phyloP scores from a whole-genome alignment of 306 rosid species.

The Pterocarpus santalinus region DNA sequence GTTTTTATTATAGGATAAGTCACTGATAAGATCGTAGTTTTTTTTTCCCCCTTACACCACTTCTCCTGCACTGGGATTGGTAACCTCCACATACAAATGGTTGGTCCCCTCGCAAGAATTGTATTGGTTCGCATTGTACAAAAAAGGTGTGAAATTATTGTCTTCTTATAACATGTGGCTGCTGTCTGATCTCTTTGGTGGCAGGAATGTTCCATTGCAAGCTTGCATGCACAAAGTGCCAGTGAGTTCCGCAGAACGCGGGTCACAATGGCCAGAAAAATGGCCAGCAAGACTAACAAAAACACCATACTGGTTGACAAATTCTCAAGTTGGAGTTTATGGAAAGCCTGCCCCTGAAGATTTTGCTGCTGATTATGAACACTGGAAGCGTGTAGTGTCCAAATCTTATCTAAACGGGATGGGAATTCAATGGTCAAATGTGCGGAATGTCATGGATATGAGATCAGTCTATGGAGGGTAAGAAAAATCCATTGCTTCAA shows the following conservation, averaged over 20 bases:
- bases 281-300: constrained; percentile 88
- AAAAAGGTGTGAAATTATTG: not conserved
- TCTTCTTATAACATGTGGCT: constrained; percentile 38
- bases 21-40: constrained; percentile 20
- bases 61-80: constrained; percentile 13
- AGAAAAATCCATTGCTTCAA: constrained; percentile 43
- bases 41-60: constrained; percentile 22
- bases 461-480: constrained; percentile 86
- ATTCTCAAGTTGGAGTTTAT: constrained; percentile 88
- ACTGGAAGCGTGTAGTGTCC: constrained; percentile 83
- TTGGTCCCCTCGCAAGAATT: not conserved
- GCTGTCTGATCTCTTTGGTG: constrained; percentile 43
- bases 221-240: constrained; percentile 94
- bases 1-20: constrained; percentile 21
- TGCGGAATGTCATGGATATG: constrained; percentile 99
- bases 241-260: constrained; percentile 68
- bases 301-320: constrained; percentile 87
- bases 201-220: constrained; percentile 84
- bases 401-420: constrained; percentile 81
- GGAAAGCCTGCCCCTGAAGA: constrained; percentile 98
- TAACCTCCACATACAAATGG: not conserved
- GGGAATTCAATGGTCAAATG: constrained; percentile 86
- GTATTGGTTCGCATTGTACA: constrained; percentile 14
- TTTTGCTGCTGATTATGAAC: constrained; percentile 77
- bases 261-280: constrained; percentile 91